phyloP scores from a whole-genome alignment of 371 early-diverging fungal genomes.

The Mortierella sp. region DNA sequence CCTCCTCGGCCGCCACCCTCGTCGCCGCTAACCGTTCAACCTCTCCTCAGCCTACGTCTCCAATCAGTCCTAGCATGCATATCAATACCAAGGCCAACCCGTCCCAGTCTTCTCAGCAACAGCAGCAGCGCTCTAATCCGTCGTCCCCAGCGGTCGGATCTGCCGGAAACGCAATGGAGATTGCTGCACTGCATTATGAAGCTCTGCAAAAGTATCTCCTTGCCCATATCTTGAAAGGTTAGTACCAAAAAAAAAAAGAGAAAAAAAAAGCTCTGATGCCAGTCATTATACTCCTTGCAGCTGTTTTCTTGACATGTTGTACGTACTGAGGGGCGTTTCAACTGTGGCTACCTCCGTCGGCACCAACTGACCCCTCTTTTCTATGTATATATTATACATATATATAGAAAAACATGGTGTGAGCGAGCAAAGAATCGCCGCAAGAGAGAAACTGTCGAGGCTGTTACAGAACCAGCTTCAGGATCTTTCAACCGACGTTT shows the following conservation, averaged over 20 bases:
- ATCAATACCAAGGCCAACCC: slow-evolving; percentile 32
- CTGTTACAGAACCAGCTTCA: slow-evolving; percentile 89
- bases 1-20: slow-evolving; percentile 20
- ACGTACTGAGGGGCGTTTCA: neutral
- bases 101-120: slow-evolving; percentile 7
- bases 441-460: slow-evolving; percentile 88
- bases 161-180: slow-evolving; percentile 52
- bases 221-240: slow-evolving; percentile 57
- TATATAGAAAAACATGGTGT: slow-evolving; percentile 59
- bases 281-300: too few species aligned
- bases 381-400: neutral
- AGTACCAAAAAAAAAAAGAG: too few species aligned
- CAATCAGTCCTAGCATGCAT: slow-evolving; percentile 37
- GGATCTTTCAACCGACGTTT: slow-evolving; percentile 95
- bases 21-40: slow-evolving; percentile 25
- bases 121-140: slow-evolving; percentile 34
- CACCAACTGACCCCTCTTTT: slow-evolving; percentile 1
- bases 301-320: too few species aligned
- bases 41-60: slow-evolving; percentile 43
- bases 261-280: too few species aligned
- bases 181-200: slow-evolving; percentile 53
- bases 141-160: slow-evolving; percentile 29
- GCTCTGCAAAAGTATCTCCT: slow-evolving; percentile 53
- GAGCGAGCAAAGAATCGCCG: slow-evolving; percentile 68
- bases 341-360: too few species aligned